These are phyloP conservation scores for Wallemia mellicola DNA, from an alignment of 1,284 basidiomycete genomes.

Conservation along the genomic window DNA sequence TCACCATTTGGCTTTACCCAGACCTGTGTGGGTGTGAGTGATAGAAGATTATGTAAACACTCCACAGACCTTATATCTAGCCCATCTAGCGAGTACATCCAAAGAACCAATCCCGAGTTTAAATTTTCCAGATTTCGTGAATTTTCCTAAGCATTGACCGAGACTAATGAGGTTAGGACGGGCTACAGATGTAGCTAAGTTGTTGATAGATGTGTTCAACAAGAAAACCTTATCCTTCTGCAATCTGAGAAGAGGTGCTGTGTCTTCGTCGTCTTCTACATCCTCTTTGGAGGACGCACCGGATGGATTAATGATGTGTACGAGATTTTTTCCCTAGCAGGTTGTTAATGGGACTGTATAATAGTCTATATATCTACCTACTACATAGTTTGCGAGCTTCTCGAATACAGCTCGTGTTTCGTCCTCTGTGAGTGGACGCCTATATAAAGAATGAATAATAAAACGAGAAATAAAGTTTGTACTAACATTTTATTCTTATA, in stretches of 20 bases:
- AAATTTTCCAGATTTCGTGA: constrained; percentile 91
- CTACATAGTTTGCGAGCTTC: constrained; percentile 19
- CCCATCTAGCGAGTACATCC: constrained; percentile 82
- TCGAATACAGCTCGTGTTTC: constrained; percentile 20
- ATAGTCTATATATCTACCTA: background rate
- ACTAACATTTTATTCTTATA: too few relatives aligned
- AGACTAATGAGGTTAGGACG: constrained; percentile 73
- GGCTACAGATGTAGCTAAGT: constrained; percentile 66
- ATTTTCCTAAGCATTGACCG: constrained; percentile 93
- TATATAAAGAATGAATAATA: too few relatives aligned
- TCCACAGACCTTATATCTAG: constrained; percentile 63
- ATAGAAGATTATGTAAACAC: background rate
- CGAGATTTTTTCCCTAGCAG: constrained; percentile 16
- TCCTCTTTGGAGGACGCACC: background rate
- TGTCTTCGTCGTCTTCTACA: background rate
- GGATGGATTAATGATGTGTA: constrained; percentile 16
- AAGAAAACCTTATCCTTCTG: constrained; percentile 39
- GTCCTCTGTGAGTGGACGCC: constrained; percentile 19
- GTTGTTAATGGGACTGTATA: too few relatives aligned
- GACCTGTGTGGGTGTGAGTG: constrained; percentile 24
- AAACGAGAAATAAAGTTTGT: too few relatives aligned
- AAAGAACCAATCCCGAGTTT: constrained; percentile 81
- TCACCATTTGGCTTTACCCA: constrained; percentile 99
- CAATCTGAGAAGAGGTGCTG: constrained; percentile 4
- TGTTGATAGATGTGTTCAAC: constrained; percentile 75